Percentiles rank a stretch among this genome's conserved stretches.
Evolutionary conservation across 257 asterid genomes (phyloP).

Genomic region (Primulina eburnea): DNA sequence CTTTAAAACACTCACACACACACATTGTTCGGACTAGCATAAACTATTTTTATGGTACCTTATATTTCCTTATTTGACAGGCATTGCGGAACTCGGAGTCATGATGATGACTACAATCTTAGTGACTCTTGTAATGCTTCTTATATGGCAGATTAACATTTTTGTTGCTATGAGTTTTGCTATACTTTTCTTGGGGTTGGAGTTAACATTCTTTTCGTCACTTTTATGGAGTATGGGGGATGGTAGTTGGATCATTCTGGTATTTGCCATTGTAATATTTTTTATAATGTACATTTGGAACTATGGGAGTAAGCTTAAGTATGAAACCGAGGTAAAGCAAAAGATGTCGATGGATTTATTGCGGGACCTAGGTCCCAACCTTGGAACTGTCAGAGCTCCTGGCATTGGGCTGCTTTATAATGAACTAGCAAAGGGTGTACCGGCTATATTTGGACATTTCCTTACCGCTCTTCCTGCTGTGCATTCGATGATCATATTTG

Average conservation of each 20-base stretch:
- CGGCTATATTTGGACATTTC: conserved; percentile 92
- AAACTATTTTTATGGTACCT: neutral
- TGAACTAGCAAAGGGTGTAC: conserved; percentile 92
- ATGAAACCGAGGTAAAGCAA: conserved; percentile 84
- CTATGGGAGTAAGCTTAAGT: conserved; percentile 85
- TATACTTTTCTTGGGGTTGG: conserved; percentile 73
- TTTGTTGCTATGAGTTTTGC: conserved; percentile 62
- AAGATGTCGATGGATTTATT: conserved; percentile 86
- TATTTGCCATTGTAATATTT: conserved; percentile 71
- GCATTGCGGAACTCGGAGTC: conserved; percentile 93
- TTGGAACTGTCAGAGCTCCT: conserved; percentile 91
- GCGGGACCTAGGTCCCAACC: conserved; percentile 78
- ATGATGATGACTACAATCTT: conserved; percentile 91
- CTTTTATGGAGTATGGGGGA: conserved; percentile 92
- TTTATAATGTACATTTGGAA: conserved; percentile 91
- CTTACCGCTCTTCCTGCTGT: conserved; percentile 89
- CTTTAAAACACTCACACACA: too few species aligned
- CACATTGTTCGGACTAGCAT: neutral
- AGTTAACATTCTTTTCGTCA: conserved; percentile 75
- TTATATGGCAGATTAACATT: conserved; percentile 90
- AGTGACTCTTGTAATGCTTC: conserved; percentile 94
- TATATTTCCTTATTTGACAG: conserved; percentile 33
- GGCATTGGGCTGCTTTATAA: conserved; percentile 90
- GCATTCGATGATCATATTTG: conserved; percentile 94
- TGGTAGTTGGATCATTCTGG: conserved; percentile 95